These are phyloP conservation scores for Trypanosoma avium DNA, from an alignment of 208 protist species.

Conservation along the genomic window DNA sequence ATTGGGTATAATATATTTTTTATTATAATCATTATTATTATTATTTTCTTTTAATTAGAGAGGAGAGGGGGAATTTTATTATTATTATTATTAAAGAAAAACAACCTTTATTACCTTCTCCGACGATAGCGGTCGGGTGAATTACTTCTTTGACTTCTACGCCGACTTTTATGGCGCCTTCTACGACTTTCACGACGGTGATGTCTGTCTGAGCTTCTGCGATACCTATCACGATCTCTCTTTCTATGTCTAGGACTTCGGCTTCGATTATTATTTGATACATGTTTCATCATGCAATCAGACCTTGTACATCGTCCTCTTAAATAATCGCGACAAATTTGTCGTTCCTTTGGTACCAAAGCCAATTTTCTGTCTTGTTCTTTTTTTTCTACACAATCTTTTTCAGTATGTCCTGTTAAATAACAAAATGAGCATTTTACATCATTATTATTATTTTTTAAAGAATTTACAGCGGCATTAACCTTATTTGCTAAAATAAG, in stretches of 20 bases:
- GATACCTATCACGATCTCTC: slow-evolving; percentile 4
- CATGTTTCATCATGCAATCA: slow-evolving; percentile 31
- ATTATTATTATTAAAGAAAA: background rate
- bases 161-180: slow-evolving; percentile 18
- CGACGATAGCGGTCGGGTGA: slow-evolving; percentile 25
- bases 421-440: slow-evolving; percentile 26
- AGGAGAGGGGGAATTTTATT: too few species aligned
- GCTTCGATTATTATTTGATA: background rate
- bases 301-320: slow-evolving; percentile 24
- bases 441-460: slow-evolving; percentile 12
- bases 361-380: slow-evolving; percentile 29
- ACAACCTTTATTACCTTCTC: slow-evolving; percentile 5
- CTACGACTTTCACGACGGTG: slow-evolving; percentile 10
- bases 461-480: slow-evolving; percentile 3
- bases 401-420: slow-evolving; percentile 9
- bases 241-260: slow-evolving; percentile 15
- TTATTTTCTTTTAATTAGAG: too few species aligned
- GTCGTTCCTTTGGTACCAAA: slow-evolving; percentile 19
- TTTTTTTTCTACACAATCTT: slow-evolving; percentile 25
- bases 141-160: slow-evolving; percentile 23
- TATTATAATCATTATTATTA: too few species aligned
- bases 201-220: slow-evolving; percentile 20
- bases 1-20: too few species aligned
- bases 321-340: slow-evolving; percentile 34
- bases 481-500: background rate